phyloP scores from a whole-genome alignment of 768 basidiomycete species.

The Cystofilobasidium bisporidii region DNA sequence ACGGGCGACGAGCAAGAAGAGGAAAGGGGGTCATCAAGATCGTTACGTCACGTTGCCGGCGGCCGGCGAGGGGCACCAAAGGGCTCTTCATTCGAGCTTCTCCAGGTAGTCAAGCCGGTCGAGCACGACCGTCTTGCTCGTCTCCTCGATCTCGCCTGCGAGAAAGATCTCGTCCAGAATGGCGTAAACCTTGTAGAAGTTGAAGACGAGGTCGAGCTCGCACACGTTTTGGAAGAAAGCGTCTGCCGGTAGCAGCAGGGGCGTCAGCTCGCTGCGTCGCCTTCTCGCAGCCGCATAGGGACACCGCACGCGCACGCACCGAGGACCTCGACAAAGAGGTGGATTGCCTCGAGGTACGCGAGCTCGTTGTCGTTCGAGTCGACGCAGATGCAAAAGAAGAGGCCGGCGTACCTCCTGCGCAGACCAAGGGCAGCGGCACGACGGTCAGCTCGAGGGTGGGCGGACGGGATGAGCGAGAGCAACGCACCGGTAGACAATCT shows the following conservation, averaged over 20 bases:
- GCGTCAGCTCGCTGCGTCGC: slow-evolving; percentile 9
- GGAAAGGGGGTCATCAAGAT: slow-evolving; percentile 6
- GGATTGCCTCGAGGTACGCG: slow-evolving; percentile 93
- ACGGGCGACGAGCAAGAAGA: too few species aligned
- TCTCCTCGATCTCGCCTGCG: slow-evolving; percentile 97
- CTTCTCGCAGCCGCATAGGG: too few species aligned
- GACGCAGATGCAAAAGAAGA: slow-evolving; percentile 96
- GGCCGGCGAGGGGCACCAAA: not conserved
- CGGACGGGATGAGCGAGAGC: too few species aligned
- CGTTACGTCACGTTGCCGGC: not conserved
- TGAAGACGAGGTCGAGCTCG: slow-evolving; percentile 94
- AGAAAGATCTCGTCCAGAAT: slow-evolving; percentile 97
- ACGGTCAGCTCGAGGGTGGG: not conserved
- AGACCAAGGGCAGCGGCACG: not conserved
- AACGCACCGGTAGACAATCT: slow-evolving; percentile 74
- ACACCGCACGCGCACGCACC: slow-evolving; percentile 53
- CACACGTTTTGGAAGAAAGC: slow-evolving; percentile 99
- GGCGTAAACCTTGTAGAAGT: slow-evolving; percentile 98
- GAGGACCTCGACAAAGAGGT: slow-evolving; percentile 93
- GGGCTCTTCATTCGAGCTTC: slow-evolving; percentile 61
- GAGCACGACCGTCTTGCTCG: slow-evolving; percentile 90
- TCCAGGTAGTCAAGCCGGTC: slow-evolving; percentile 83
- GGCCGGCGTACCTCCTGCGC: slow-evolving; percentile 67
- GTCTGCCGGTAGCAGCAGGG: slow-evolving; percentile 48
- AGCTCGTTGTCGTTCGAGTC: slow-evolving; percentile 98